Evolutionary conservation across 2,329 filamentous ascomycete species (phyloP), one percentile per base, ranked within the genome.

Genomic region (Fusarium buxicola): DNA sequence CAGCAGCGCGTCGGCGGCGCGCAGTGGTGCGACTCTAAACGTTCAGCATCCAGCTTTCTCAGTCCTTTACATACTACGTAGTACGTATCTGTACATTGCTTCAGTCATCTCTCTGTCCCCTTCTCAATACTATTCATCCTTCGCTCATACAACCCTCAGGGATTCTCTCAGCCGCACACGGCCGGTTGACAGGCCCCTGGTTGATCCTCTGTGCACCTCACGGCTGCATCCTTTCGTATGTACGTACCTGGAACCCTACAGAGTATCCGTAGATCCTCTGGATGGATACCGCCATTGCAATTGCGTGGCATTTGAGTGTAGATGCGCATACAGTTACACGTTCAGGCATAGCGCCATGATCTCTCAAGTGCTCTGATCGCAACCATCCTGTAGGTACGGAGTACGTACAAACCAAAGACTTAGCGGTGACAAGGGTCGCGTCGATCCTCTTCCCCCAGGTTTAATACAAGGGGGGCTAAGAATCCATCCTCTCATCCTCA

Each of bases 1-100:
- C 58, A 31, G 41, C 55, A 31, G 43, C 43, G 38, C 40, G 47
- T 60, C 58, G 54, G 47, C 50, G 55, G 47, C 62, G 40, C 38
- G 38, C 41, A 63, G 49, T 68, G 55, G 59, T 69, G 66, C 44
- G 60, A 65, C 64, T 43, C 31, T 45, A 38, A 28, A 46, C 50
- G 34, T 27, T 40, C 40, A 45, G 40, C 51, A n/a, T 13, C 10
- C 28, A 48, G 32, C 9, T 12, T 30, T 31, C 16, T 32, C 27
- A 27, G 38, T 36, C 38, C 41, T 39, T 48, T 27, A n/a, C n/a
- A n/a, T n/a, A n/a, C n/a, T n/a, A n/a, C n/a, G n/a, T 4, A n/a
- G 21, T 48, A 12, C 31, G 35, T 36, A 32, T 13, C 53, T 45
- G 18, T 3, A 41, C 5, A n/a, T 28, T 46, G 31, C 18, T 32